A percentile compares a stretch with the other conserved stretches of the same genome.
Evolutionary conservation across 306 rosid genomes (phyloP).

Genomic region (Cucurbita argyrosperma): DNA sequence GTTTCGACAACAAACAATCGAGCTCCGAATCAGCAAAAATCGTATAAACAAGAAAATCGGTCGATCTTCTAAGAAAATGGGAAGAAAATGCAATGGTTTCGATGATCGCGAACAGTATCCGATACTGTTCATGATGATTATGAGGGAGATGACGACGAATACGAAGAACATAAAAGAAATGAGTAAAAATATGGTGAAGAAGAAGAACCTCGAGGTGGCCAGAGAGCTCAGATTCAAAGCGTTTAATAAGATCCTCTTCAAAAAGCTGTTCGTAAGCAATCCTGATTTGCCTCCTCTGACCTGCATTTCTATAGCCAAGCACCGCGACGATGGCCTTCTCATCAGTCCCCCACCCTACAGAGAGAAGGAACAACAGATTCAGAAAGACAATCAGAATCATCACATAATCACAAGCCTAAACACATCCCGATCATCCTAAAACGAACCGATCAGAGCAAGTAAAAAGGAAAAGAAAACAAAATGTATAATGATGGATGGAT

Average conservation of each 20-base stretch:
- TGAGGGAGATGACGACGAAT: background rate
- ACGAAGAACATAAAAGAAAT: background rate
- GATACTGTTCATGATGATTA: background rate
- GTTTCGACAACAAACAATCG: background rate
- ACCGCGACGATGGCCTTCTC: constrained; percentile 50
- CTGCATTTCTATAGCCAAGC: constrained; percentile 46
- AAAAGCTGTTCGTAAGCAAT: constrained; percentile 39
- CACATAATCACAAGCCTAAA: background rate
- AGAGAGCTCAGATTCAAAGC: constrained; percentile 70
- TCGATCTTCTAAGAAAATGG: background rate
- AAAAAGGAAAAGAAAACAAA: background rate
- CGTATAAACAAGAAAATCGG: background rate
- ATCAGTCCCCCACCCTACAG: constrained; percentile 75
- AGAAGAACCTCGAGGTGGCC: constrained; percentile 62
- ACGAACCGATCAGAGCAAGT: background rate
- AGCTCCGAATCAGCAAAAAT: background rate
- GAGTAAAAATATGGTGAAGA: background rate
- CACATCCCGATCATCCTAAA: background rate
- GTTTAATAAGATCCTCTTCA: constrained; percentile 71
- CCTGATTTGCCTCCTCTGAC: constrained; percentile 56
- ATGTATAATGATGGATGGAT: background rate
- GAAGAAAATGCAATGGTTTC: background rate
- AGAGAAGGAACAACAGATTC: background rate
- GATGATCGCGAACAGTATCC: background rate
- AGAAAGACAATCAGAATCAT: background rate